Base-by-base conservation (phyloP, 176 grass and related monocot species). In the Aegilops longissima region DNA sequence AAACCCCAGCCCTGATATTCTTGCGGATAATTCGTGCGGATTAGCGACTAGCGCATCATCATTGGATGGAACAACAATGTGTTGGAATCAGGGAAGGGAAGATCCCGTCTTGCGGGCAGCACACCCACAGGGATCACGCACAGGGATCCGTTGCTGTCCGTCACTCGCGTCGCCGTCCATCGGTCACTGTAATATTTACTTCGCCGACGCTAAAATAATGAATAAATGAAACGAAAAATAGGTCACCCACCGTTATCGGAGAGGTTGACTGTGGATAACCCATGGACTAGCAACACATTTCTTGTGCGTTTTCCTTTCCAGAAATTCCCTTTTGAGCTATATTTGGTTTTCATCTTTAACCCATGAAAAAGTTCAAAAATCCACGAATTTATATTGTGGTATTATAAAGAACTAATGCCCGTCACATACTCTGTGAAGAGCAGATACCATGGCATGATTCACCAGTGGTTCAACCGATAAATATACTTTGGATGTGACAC, bases 41-140 rank as follows among this genome's bases (percentile, higher is more conserved):
- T 79, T 79, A 79, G 74, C 33, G 67, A 49, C 20, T 72, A 25
- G 56, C 54, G 29, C 52, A 66, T 84, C 74, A 61, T 66, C 80
- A 74, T 80, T 58, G 56, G 74, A 34, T 73, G 24, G 10, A 67
- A 79, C 30, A 51, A 25, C 30, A 64, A 70, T 59, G 76, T 69
- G 88, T 72, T 85, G 72, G 64, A 58, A 27, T 63, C 72, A 39
- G 54, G 40, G 44, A 14, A 16, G 29, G 80, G 82, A 89, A 90
- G 23, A 82, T 71, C 64, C 62, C 35, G 25, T 20, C 25, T 81
- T 81, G 25, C 40, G 47, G 49, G 47, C 25, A 66, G 64, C 64
- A 67, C 27, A 27, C 27, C 64, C 12, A 30, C 66, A 33, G 14
- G 65, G 30, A 16, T 13, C 58, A 67, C 27, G 17, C 18, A 13